A percentile compares a stretch with the other conserved stretches of the same genome.
Conservation (phyloP, 805 yeast genomes). For the Suhomyces xylopsoci region DNA sequence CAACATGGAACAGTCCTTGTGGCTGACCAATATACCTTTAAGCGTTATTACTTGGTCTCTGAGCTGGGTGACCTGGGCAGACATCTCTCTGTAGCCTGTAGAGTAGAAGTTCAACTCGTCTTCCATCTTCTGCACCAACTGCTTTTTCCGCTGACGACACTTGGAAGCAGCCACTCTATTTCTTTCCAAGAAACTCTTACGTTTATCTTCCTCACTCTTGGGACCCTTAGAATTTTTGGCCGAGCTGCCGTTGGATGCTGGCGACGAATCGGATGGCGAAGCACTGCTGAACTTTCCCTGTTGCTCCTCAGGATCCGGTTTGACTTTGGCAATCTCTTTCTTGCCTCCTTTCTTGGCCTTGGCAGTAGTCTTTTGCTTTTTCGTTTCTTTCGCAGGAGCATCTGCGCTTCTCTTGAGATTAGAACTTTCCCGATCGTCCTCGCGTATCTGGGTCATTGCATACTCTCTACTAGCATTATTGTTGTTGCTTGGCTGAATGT, state of each 20-base stretch:
- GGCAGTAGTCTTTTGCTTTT: constrained; percentile 6
- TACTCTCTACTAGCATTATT: not conserved
- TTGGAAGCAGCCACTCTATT: constrained; percentile 94
- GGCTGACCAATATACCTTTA: constrained; percentile 46
- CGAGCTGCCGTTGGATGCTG: not conserved
- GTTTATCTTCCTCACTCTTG: constrained; percentile 43
- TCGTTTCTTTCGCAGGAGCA: not conserved
- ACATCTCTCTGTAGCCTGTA: constrained; percentile 64
- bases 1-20: constrained; percentile 47
- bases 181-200: constrained; percentile 77
- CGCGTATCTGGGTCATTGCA: not conserved
- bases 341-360: constrained; percentile 9
- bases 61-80: constrained; percentile 54
- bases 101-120: constrained; percentile 69
- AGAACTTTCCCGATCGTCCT: constrained; percentile 7
- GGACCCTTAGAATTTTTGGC: not conserved
- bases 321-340: constrained; percentile 6
- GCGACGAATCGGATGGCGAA: not conserved
- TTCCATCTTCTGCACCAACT: constrained; percentile 79
- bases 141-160: constrained; percentile 92
- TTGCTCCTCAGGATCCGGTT: constrained; percentile 8
- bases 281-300: not conserved
- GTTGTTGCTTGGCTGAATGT: not conserved
- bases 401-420: constrained; percentile 4
- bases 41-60: constrained; percentile 55